phyloP scores from a whole-genome alignment of 2,329 filamentous ascomycete species.

The Pestalotiopsis sp. region DNA sequence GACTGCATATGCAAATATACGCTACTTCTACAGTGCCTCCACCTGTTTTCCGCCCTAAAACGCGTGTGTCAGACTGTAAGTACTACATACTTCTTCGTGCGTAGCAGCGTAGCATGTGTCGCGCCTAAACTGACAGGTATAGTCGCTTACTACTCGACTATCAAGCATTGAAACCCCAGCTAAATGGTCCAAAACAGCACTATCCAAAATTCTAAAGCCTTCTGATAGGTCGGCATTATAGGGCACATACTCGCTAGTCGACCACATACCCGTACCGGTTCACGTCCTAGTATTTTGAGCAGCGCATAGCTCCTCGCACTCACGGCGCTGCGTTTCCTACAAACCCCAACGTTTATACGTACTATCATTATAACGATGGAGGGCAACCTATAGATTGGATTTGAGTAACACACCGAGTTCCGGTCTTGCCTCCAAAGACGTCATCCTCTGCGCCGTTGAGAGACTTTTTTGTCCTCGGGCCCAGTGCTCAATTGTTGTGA shows the following conservation, averaged over 20 bases:
- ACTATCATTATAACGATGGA: not conserved
- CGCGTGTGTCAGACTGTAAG: too few species aligned
- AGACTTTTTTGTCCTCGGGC: constrained; percentile 3
- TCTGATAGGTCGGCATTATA: not conserved
- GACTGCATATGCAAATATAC: not conserved
- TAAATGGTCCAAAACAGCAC: not conserved
- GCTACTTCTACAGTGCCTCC: not conserved
- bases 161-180: not conserved
- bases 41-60: not conserved
- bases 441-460: not conserved
- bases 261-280: not conserved
- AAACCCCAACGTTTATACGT: too few species aligned
- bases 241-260: not conserved
- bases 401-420: not conserved
- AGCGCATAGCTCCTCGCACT: too few species aligned
- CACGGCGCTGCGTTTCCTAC: too few species aligned
- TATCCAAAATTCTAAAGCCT: not conserved
- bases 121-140: not conserved
- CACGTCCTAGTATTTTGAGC: not conserved
- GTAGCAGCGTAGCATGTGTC: too few species aligned
- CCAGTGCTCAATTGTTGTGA: constrained; percentile 23
- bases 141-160: not conserved
- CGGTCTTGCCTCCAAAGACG: not conserved
- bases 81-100: too few species aligned
- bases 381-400: not conserved